Percentiles rank a stretch among this genome's conserved stretches.
phyloP scores from a whole-genome alignment of 257 asterid species.

The Jaltomata sinuosa region DNA sequence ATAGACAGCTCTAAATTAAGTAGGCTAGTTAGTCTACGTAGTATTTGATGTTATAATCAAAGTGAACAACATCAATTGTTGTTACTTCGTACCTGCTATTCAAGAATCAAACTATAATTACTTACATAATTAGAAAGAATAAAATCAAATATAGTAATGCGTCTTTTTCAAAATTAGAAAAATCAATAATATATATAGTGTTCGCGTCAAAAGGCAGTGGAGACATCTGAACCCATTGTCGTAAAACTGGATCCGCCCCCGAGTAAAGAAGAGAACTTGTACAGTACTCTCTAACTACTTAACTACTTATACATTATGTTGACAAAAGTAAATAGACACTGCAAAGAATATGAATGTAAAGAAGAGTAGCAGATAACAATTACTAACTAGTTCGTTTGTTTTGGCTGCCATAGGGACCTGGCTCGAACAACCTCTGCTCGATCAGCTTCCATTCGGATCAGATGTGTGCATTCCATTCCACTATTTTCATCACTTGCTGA shows the following conservation, averaged over 20 bases:
- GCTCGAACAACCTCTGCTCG: constrained; percentile 71
- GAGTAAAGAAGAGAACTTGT: not conserved
- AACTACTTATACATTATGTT: not conserved
- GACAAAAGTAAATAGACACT: not conserved
- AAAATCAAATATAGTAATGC: not conserved
- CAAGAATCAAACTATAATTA: not conserved
- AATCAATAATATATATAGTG: not conserved
- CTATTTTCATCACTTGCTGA: not conserved
- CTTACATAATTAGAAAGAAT: not conserved
- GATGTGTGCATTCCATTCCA: constrained; percentile 48
- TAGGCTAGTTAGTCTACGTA: no score
- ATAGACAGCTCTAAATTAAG: no score
- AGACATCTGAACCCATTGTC: not conserved
- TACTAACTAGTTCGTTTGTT: constrained; percentile 11
- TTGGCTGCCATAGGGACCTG: constrained; percentile 60
- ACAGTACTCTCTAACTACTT: not conserved
- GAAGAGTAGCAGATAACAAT: not conserved
- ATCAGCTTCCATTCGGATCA: constrained; percentile 75
- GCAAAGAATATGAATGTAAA: not conserved
- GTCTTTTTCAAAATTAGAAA: not conserved
- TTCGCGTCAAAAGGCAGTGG: not conserved
- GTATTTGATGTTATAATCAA: not conserved
- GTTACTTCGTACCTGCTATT: not conserved
- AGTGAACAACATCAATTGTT: not conserved
- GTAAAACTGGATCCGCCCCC: not conserved